Percentiles rank a stretch among this genome's conserved stretches.
Evolutionary conservation across 768 basidiomycete genomes (phyloP).

Genomic region (Russula brevipes): DNA sequence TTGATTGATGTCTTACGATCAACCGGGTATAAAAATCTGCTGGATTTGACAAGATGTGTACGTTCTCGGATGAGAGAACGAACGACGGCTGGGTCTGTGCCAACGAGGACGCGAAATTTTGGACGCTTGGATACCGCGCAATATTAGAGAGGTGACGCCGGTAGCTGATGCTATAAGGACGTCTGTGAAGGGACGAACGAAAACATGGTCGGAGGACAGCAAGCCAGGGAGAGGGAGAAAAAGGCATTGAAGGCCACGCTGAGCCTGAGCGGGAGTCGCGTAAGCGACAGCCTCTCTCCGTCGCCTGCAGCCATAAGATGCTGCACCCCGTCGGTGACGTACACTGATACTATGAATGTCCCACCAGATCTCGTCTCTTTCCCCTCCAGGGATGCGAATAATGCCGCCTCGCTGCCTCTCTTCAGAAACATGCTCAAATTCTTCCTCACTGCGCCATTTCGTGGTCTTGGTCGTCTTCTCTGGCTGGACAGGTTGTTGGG

Average conservation of each 20-base stretch:
- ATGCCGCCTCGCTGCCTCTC: background rate
- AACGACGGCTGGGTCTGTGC: slow-evolving; percentile 24
- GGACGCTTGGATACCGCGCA: slow-evolving; percentile 12
- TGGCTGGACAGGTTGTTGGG: slow-evolving; percentile 11
- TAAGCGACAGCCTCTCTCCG: background rate
- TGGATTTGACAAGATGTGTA: slow-evolving; percentile 19
- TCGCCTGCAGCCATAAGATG: background rate
- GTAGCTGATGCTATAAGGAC: background rate
- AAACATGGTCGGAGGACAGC: background rate
- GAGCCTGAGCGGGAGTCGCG: background rate
- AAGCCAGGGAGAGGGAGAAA: background rate
- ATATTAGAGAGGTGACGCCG: background rate
- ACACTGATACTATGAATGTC: slow-evolving; percentile 5
- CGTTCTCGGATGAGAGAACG: slow-evolving; percentile 17
- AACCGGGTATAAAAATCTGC: slow-evolving; percentile 17
- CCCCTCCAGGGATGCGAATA: background rate
- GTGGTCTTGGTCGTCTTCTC: slow-evolving; percentile 7
- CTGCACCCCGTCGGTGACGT: background rate
- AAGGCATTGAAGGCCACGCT: background rate
- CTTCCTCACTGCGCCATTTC: slow-evolving; percentile 3
- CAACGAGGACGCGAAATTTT: slow-evolving; percentile 19
- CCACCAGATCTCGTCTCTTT: background rate
- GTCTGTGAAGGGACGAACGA: background rate
- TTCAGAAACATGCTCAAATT: slow-evolving; percentile 6
- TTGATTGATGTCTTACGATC: slow-evolving; percentile 13